Evolutionary conservation across 2,329 filamentous ascomycete genomes (phyloP), one percentile per base, ranked within the genome.

Genomic region (Tolypocladium sp.): DNA sequence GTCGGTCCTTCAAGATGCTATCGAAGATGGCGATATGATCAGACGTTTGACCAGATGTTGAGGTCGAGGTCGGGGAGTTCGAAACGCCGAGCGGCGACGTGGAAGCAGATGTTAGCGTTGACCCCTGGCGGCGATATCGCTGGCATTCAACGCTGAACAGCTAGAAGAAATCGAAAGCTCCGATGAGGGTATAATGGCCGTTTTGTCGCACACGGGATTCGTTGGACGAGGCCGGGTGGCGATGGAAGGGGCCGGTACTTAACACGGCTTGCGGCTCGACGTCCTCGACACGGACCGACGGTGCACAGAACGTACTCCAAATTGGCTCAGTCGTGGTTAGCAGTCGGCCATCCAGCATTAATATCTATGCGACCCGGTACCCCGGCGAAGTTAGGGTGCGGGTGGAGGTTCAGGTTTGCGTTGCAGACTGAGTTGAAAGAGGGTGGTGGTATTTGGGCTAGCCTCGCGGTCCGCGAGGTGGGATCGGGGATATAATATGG

Each of bases 401-500:
- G 20, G 49, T 35, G 20, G 20, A 35, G 27, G 49, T 52, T 33
- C 49, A 5, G 49, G 30, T n/a, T n/a, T 35, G 49, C 17, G 30
- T 17, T 52, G 49, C 27, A 22, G 30, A 35, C 17, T 54, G 53
- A 37, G 52, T 61, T 58, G 61, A 61, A 57, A 35, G 49, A 33
- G 61, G 59, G 60, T 61, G 59, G 60, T 61, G 40, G 59, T 57
- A 59, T 59, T 49, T 62, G 60, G 57, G 25, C 57, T 61, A 62
- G 59, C 56, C 59, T 57, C 55, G 53, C 55, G 59, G 59, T 61
- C 59, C 59, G 61, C 61, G 59, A 59, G 52, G 61, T 61, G 52
- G 61, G 55, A 61, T 61, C 57, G 44, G 58, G 55, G 59, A 62
- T 61, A 61, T 59, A 61, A 61, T 59, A 58, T 62, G 61, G 58